Evolutionary conservation across 139 green algal species (phyloP).

Genomic region (Volvox reticuliferus): DNA sequence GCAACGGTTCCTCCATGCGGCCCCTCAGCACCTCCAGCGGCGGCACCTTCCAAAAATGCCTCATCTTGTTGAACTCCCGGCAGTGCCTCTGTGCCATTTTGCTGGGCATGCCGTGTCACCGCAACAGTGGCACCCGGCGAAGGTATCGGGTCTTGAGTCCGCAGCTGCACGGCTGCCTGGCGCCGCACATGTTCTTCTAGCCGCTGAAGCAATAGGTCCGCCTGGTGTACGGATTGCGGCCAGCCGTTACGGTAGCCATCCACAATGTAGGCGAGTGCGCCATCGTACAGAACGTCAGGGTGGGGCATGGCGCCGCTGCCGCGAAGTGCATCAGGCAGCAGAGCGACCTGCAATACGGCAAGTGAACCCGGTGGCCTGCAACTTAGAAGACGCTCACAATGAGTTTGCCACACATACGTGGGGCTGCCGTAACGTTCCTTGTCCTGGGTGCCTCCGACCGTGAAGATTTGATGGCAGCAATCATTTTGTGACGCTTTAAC

Average conservation of each 20-base stretch:
- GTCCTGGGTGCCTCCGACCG: no score
- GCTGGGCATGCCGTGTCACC: no score
- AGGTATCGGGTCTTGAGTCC: conserved; percentile 18
- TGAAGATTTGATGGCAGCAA: no score
- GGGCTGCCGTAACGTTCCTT: no score
- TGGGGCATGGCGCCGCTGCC: conserved; percentile 12
- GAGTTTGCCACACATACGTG: no score
- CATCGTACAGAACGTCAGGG: conserved; percentile 44
- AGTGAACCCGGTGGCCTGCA: no score
- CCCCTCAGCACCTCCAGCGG: background rate
- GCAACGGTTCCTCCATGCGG: background rate
- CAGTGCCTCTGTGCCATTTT: background rate
- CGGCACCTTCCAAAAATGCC: background rate
- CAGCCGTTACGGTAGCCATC: conserved; percentile 43
- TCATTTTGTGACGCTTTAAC: no score
- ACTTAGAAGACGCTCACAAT: no score
- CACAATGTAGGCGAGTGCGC: conserved; percentile 50
- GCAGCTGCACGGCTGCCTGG: background rate
- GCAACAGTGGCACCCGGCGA: background rate
- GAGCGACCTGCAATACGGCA: background rate
- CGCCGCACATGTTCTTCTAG: conserved; percentile 5
- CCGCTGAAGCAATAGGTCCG: background rate
- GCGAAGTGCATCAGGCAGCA: conserved; percentile 26
- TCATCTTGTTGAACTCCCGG: background rate
- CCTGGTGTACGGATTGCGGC: conserved; percentile 6